Percentiles rank a stretch among this genome's conserved stretches.
phyloP scores from a whole-genome alignment of 257 asterid genomes.

The Fraxinus cuspidata region DNA sequence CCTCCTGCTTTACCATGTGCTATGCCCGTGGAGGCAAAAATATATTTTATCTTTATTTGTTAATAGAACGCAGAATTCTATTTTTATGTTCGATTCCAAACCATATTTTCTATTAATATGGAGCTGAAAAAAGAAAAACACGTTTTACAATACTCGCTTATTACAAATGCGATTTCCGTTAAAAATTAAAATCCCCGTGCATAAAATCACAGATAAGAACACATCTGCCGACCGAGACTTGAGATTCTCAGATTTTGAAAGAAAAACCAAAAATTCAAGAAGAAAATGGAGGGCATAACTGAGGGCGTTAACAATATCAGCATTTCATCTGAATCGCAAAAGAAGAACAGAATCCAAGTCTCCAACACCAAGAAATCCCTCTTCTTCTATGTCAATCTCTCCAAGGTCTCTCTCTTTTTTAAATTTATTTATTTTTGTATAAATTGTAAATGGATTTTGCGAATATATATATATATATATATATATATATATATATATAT shows the following conservation, averaged over 20 bases:
- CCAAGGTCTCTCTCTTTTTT: slow-evolving; percentile 31
- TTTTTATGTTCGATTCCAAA: no score
- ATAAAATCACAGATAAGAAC: neutral
- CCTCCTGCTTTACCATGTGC: no score
- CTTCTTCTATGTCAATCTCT: slow-evolving; percentile 49
- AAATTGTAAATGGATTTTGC: neutral
- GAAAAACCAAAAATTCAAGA: neutral
- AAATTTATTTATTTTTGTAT: neutral
- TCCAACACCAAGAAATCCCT: slow-evolving; percentile 52
- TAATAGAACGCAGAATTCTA: no score
- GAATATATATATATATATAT: no score
- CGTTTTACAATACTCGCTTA: neutral
- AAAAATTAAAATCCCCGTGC: neutral
- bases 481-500: no score
- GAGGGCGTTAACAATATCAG: slow-evolving; percentile 24
- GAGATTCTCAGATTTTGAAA: neutral
- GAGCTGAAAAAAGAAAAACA: no score
- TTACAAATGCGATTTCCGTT: neutral
- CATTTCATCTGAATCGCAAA: slow-evolving; percentile 17
- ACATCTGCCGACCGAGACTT: slow-evolving; percentile 3
- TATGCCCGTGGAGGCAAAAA: no score
- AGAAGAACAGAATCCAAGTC: slow-evolving; percentile 45
- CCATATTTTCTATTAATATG: neutral
- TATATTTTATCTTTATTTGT: no score
- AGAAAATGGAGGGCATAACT: slow-evolving; percentile 29